Conservation (phyloP, 2,329 filamentous ascomycete species). For the Botryotinia globosa region DNA sequence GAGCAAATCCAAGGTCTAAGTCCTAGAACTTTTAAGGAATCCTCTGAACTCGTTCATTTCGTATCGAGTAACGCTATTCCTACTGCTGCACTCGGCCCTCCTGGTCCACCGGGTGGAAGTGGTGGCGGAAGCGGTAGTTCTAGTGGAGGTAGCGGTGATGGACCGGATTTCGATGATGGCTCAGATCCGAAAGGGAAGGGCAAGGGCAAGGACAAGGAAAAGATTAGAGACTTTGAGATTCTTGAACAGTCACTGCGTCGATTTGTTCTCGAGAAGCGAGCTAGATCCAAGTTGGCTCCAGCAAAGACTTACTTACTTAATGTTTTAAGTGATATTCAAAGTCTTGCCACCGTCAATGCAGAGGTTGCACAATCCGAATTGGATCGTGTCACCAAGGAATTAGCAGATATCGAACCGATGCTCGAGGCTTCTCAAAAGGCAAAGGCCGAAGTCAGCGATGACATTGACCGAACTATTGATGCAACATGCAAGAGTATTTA, state of each 20-base stretch:
- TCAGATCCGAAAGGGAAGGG: constrained; percentile 59
- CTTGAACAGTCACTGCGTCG: constrained; percentile 84
- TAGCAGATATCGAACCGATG: constrained; percentile 78
- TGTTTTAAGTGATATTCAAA: constrained; percentile 81
- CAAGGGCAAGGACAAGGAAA: constrained; percentile 86
- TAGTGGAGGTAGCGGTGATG: constrained; percentile 52
- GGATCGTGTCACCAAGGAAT: constrained; percentile 74
- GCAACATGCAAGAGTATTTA: constrained; percentile 84
- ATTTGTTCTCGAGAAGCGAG: constrained; percentile 94
- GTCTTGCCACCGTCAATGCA: constrained; percentile 79
- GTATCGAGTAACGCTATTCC: constrained; percentile 96
- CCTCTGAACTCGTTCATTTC: constrained; percentile 90
- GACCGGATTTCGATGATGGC: constrained; percentile 43
- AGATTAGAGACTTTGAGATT: constrained; percentile 83
- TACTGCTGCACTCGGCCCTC: constrained; percentile 51
- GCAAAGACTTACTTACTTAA: constrained; percentile 95
- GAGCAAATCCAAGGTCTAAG: constrained; percentile 88
- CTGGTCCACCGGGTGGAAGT: constrained; percentile 49
- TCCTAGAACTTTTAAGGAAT: constrained; percentile 88
- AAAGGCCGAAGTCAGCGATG: constrained; percentile 73
- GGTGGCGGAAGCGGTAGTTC: constrained; percentile 55
- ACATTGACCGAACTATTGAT: constrained; percentile 79
- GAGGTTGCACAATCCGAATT: constrained; percentile 85
- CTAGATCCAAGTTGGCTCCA: constrained; percentile 90
- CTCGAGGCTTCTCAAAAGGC: constrained; percentile 82